Percentiles rank a stretch among this genome's conserved stretches.
Conservation (phyloP, 345 rosid species). For the Camelina neglecta region DNA sequence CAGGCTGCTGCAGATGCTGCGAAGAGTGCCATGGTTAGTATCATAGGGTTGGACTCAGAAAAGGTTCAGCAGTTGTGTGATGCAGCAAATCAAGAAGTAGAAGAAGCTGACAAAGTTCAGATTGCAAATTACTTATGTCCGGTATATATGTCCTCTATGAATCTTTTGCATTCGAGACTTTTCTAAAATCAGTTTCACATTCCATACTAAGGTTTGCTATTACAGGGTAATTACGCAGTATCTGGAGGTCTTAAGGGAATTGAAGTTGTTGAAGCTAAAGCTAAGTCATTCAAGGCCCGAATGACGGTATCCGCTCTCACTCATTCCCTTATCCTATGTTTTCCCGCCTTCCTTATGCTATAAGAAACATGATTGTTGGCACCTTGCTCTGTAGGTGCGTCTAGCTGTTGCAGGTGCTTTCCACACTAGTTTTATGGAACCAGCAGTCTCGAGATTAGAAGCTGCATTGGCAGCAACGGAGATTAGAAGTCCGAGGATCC, state of each 20-base stretch:
- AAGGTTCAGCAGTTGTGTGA: conserved; percentile 89
- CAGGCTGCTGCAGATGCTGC: conserved; percentile 99
- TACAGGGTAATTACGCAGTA: conserved; percentile 93
- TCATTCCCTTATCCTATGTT: background rate
- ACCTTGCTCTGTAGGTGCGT: conserved; percentile 64
- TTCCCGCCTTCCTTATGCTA: background rate
- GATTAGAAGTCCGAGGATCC: conserved; percentile 82
- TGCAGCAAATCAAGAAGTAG: conserved; percentile 93
- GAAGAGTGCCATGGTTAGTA: conserved; percentile 93
- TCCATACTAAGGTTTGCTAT: conserved; percentile 3
- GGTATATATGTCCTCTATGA: conserved; percentile 45
- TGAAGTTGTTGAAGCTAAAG: conserved; percentile 91
- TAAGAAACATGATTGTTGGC: conserved; percentile 10
- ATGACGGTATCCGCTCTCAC: conserved; percentile 64
- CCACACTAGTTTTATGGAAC: conserved; percentile 97
- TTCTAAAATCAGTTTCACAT: background rate
- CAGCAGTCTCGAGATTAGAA: conserved; percentile 96
- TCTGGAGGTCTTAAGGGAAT: conserved; percentile 95
- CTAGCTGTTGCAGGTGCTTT: conserved; percentile 97
- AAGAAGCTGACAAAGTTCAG: conserved; percentile 79
- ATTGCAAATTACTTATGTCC: conserved; percentile 71
- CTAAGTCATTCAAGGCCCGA: conserved; percentile 95
- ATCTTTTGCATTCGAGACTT: conserved; percentile 34
- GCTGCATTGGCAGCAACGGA: conserved; percentile 79
- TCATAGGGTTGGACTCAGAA: conserved; percentile 85